These are phyloP conservation scores for Wickerhamomyces bisporus DNA, from an alignment of 805 yeast genomes.

Conservation along the genomic window DNA sequence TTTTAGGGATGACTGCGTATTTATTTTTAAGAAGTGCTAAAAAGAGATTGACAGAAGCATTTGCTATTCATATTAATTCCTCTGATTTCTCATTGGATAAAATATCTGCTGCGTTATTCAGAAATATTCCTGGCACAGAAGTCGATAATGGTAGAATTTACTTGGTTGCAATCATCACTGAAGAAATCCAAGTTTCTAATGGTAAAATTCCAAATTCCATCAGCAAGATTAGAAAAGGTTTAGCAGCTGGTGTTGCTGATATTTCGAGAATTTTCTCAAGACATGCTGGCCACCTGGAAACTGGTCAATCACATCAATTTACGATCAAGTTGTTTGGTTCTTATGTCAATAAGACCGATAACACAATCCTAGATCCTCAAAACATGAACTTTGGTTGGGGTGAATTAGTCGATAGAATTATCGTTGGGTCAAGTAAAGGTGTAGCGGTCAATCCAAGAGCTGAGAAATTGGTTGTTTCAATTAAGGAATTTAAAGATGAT, in stretches of 20 bases:
- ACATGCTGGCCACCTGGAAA: slow-evolving; percentile 50
- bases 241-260: slow-evolving; percentile 86
- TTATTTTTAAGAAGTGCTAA: slow-evolving; percentile 62
- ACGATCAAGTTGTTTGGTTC: slow-evolving; percentile 70
- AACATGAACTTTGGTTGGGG: slow-evolving; percentile 80
- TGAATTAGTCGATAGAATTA: slow-evolving; percentile 71
- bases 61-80: slow-evolving; percentile 60
- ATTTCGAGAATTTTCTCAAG: slow-evolving; percentile 72
- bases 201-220: slow-evolving; percentile 19
- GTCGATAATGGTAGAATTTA: slow-evolving; percentile 61
- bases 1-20: slow-evolving; percentile 66
- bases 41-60: slow-evolving; percentile 72
- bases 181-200: slow-evolving; percentile 48
- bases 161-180: slow-evolving; percentile 71
- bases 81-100: slow-evolving; percentile 58
- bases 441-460: slow-evolving; percentile 81
- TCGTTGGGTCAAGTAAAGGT: slow-evolving; percentile 68
- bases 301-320: slow-evolving; percentile 68
- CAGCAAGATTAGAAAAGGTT: slow-evolving; percentile 59
- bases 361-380: slow-evolving; percentile 30
- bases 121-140: slow-evolving; percentile 66
- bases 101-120: slow-evolving; percentile 73
- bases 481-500: slow-evolving; percentile 66
- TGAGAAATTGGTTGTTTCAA: slow-evolving; percentile 59
- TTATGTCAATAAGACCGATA: slow-evolving; percentile 37